Evolutionary conservation across 129 eudicot genomes (phyloP).

Genomic region (Silybum marianum): DNA sequence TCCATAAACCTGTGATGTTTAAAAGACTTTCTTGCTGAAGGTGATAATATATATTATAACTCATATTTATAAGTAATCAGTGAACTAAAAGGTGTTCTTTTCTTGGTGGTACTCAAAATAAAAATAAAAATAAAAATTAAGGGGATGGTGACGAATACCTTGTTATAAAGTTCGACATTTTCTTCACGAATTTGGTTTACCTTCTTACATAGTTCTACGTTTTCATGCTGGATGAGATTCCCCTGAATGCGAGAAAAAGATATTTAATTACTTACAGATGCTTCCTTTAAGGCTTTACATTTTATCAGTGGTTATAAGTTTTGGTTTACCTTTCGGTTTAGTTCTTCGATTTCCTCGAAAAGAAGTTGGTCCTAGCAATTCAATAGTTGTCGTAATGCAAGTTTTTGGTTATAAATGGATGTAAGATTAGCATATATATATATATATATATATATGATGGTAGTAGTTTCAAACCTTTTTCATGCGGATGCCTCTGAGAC

Average conservation of each 20-base stretch:
- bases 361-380: conserved; percentile 62
- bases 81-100: not conserved
- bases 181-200: conserved; percentile 57
- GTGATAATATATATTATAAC: not conserved
- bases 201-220: conserved; percentile 66
- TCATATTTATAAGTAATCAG: not conserved
- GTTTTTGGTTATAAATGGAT: not conserved
- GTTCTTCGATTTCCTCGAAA: conserved; percentile 60
- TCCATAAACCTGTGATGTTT: conserved; percentile 53
- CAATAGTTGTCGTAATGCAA: conserved; percentile 7
- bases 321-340: conserved; percentile 56
- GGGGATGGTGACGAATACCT: conserved; percentile 42
- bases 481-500: conserved; percentile 64
- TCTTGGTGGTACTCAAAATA: not conserved
- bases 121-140: not conserved
- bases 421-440: not conserved
- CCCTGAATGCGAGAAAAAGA: conserved; percentile 43
- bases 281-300: not conserved
- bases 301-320: not conserved
- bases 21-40: conserved; percentile 12
- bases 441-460: not conserved
- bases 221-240: conserved; percentile 66
- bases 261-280: conserved; percentile 13
- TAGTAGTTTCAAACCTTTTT: conserved; percentile 54
- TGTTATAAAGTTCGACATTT: conserved; percentile 55